A percentile compares a stretch with the other conserved stretches of the same genome.
These are phyloP conservation scores for Pseudognaphalium luteoalbum DNA, from an alignment of 129 eudicot genomes.

Conservation along the genomic window DNA sequence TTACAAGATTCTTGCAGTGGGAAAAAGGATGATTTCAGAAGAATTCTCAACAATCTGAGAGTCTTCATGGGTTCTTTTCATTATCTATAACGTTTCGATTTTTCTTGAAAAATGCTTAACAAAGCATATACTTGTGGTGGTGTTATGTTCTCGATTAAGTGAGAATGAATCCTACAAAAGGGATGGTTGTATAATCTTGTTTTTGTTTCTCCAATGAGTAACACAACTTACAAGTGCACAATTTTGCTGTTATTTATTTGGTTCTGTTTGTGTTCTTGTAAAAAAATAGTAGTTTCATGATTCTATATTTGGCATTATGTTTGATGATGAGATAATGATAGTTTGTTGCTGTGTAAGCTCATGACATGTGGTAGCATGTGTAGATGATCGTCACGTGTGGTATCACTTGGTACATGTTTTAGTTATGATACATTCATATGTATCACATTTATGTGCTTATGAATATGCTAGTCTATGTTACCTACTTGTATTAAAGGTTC, in stretches of 20 bases:
- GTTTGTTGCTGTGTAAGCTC: background rate
- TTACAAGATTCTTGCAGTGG: conserved; percentile 12
- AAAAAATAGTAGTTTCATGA: background rate
- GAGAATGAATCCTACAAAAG: conserved; percentile 16
- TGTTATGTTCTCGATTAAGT: conserved; percentile 14
- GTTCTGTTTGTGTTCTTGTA: conserved; percentile 14
- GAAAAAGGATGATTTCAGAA: background rate
- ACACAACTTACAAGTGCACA: conserved; percentile 29
- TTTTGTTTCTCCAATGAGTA: conserved; percentile 28
- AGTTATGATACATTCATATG: background rate
- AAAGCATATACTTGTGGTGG: conserved; percentile 14
- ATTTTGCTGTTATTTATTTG: conserved; percentile 33
- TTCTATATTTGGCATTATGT: background rate
- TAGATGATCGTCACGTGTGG: background rate
- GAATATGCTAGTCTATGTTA: background rate
- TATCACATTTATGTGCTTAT: background rate
- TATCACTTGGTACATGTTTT: background rate
- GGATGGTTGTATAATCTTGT: conserved; percentile 34
- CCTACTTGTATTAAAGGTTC: background rate
- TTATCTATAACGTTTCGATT: background rate
- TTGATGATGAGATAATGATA: background rate
- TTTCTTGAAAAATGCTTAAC: conserved; percentile 11
- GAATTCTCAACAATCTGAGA: conserved; percentile 40
- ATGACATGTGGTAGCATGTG: background rate
- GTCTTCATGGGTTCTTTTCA: conserved; percentile 8